A percentile compares a stretch with the other conserved stretches of the same genome.
Conservation (phyloP, 805 yeast genomes). For the Metschnikowia picachoensis region DNA sequence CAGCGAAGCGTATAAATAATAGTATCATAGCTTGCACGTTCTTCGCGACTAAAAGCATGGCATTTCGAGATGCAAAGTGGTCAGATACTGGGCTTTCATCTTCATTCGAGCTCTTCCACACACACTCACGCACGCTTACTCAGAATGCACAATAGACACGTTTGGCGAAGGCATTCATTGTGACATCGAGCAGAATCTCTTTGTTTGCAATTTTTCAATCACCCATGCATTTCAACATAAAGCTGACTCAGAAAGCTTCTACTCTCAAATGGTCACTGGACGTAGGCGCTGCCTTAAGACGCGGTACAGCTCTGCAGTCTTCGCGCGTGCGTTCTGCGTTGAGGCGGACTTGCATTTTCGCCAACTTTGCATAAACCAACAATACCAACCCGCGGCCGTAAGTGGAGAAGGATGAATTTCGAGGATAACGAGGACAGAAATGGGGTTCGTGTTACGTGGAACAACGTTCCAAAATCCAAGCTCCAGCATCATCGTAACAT, state of each 20-base stretch:
- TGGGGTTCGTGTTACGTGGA: conserved; percentile 77
- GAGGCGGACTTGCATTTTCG: neutral
- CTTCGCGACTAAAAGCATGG: neutral
- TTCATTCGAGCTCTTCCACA: neutral
- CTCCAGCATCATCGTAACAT: conserved; percentile 49
- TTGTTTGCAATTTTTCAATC: too few species aligned
- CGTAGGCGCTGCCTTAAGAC: neutral
- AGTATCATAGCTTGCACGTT: too few species aligned
- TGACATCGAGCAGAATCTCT: too few species aligned
- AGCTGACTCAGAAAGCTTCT: too few species aligned
- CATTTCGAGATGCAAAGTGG: neutral
- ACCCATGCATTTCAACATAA: too few species aligned
- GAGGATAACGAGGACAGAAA: conserved; percentile 63
- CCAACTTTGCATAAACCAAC: too few species aligned
- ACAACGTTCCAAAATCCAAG: conserved; percentile 52
- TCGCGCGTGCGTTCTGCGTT: conserved; percentile 1
- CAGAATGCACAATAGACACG: neutral
- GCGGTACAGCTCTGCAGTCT: neutral
- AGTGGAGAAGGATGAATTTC: conserved; percentile 35
- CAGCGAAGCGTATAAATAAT: neutral
- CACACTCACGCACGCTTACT: neutral
- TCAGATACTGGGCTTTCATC: neutral
- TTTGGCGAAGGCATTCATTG: neutral
- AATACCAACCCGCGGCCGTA: neutral
- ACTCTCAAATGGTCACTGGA: too few species aligned